Evolutionary conservation across 2,329 filamentous ascomycete genomes (phyloP).

Genomic region (Lachnellula arida): DNA sequence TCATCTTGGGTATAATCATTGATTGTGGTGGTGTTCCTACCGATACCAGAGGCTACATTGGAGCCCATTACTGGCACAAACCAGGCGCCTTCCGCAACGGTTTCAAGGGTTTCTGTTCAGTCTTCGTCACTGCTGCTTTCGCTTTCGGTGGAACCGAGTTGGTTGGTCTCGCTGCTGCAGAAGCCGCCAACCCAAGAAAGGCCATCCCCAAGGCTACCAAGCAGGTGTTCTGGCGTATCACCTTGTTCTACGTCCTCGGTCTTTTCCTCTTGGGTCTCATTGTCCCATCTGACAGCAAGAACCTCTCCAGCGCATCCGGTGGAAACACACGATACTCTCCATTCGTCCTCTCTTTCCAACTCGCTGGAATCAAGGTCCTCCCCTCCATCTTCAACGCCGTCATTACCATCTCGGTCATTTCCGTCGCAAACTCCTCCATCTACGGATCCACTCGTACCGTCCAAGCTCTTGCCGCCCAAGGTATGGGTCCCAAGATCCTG

Average conservation of each 20-base stretch:
- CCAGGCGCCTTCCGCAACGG: constrained; percentile 80
- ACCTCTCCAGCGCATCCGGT: constrained; percentile 53
- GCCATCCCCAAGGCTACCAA: constrained; percentile 82
- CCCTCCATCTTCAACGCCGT: constrained; percentile 91
- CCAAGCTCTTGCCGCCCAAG: constrained; percentile 81
- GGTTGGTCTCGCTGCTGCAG: constrained; percentile 71
- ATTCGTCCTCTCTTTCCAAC: constrained; percentile 86
- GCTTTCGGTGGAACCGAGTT: constrained; percentile 72
- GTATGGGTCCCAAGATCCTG: constrained; percentile 72
- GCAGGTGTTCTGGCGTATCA: constrained; percentile 93
- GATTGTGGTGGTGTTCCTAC: constrained; percentile 25
- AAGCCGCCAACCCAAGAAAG: constrained; percentile 72
- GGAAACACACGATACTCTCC: constrained; percentile 69
- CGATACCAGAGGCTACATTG: constrained; percentile 47
- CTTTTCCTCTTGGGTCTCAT: constrained; percentile 78
- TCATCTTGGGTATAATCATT: constrained; percentile 48
- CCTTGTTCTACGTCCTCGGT: constrained; percentile 78
- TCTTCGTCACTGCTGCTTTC: constrained; percentile 73
- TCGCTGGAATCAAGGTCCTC: constrained; percentile 74
- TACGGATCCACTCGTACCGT: constrained; percentile 90
- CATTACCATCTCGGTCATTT: constrained; percentile 84
- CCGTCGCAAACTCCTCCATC: constrained; percentile 86
- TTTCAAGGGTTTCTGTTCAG: constrained; percentile 75
- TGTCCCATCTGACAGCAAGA: constrained; percentile 64
- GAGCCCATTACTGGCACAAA: constrained; percentile 70